A percentile compares a stretch with the other conserved stretches of the same genome.
phyloP scores from a whole-genome alignment of 176 grass and related monocot species.

The Zea mays region Zm-B73-REFERENCE-NAM-5.0 NC_050105.1:149616001-149616500 shows the following conservation, averaged over 20 bases:
- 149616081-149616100: no score
- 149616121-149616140: no score
- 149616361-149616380: neutral
- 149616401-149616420: no score
- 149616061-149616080: no score
- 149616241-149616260: neutral
- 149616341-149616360: neutral
- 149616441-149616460: neutral
- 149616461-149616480: neutral
- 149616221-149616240: neutral
- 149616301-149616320: neutral
- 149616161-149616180: no score
- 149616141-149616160: no score
- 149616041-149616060: no score
- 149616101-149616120: no score
- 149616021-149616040: no score
- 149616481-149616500: neutral
- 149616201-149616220: neutral
- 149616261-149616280: neutral
- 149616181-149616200: no score
- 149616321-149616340: slow-evolving; percentile 2
- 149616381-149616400: neutral
- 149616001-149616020: no score
- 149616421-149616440: neutral
- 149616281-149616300: neutral